Percentiles rank a stretch among this genome's conserved stretches.
Evolutionary conservation across 2,329 filamentous ascomycete genomes (phyloP).

Genomic region (Camillea tinctor): DNA sequence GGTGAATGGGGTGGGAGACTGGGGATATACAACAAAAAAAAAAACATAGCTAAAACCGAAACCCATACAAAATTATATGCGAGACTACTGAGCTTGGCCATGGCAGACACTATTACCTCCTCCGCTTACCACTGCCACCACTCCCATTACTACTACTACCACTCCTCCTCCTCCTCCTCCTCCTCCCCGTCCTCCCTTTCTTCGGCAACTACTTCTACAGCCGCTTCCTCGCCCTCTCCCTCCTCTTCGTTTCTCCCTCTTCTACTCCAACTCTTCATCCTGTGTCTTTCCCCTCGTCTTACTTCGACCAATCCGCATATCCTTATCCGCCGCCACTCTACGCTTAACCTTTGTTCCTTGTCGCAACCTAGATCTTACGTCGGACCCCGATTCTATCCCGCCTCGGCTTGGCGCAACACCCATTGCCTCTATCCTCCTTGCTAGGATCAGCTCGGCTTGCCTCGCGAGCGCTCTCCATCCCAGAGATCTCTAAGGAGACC

Average conservation of each 20-base stretch:
- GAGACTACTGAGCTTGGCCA: not conserved
- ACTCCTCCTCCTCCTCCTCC: not conserved
- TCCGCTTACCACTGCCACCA: not conserved
- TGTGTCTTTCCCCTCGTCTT: not conserved
- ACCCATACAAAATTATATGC: not conserved
- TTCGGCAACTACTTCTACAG: not conserved
- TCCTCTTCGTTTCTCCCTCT: not conserved
- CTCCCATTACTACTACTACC: not conserved
- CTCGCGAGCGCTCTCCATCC: constrained; percentile 16
- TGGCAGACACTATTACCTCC: not conserved
- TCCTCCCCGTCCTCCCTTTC: not conserved
- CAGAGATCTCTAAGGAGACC: constrained; percentile 7
- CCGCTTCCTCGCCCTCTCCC: not conserved
- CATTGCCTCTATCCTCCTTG: constrained; percentile 11
- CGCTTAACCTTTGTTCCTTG: not conserved
- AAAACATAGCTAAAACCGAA: not conserved
- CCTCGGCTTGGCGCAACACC: constrained; percentile 12
- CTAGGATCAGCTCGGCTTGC: constrained; percentile 29
- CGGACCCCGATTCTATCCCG: not conserved
- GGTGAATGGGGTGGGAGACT: too few relatives aligned
- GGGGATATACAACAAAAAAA: too few relatives aligned
- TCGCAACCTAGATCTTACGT: not conserved
- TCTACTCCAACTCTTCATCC: not conserved
- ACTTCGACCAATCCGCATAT: not conserved
- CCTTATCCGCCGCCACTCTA: not conserved